Evolutionary conservation across 2,329 filamentous ascomycete genomes (phyloP).

Genomic region (Cercospora canescens): DNA sequence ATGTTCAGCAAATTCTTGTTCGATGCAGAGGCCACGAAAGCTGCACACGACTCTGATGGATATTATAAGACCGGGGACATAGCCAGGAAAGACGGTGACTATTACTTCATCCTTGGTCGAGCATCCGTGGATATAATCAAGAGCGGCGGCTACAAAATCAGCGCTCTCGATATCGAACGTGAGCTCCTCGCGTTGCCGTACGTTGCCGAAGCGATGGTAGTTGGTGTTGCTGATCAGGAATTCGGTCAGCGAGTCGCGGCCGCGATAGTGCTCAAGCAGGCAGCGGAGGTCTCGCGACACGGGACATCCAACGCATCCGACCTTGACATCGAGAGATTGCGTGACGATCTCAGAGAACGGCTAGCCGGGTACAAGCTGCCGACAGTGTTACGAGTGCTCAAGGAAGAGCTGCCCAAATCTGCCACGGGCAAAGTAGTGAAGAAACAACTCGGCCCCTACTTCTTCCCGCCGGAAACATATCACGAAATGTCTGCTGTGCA

Average conservation of each 20-base stretch:
- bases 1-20: constrained; percentile 39
- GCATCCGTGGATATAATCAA: constrained; percentile 58
- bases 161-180: constrained; percentile 56
- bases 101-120: constrained; percentile 55
- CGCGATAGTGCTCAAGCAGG: constrained; percentile 46
- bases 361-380: constrained; percentile 53
- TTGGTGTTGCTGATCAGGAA: constrained; percentile 55
- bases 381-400: constrained; percentile 47
- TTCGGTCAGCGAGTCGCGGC: constrained; percentile 58
- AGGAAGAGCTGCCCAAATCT: constrained; percentile 50
- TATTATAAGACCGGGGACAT: constrained; percentile 39
- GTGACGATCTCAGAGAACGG: constrained; percentile 45
- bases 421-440: constrained; percentile 54
- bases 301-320: constrained; percentile 17
- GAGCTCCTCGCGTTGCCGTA: constrained; percentile 52
- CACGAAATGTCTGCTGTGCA: constrained; percentile 26
- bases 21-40: constrained; percentile 32
- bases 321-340: constrained; percentile 44
- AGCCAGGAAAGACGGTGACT: constrained; percentile 42
- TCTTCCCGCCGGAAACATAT: constrained; percentile 32
- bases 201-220: constrained; percentile 54
- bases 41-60: constrained; percentile 33
- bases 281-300: constrained; percentile 29
- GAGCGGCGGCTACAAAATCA: constrained; percentile 57
- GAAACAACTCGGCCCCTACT: constrained; percentile 39